Base-by-base conservation (phyloP, 1,139 yeast genomes). In the Zygoascus sp. region DNA sequence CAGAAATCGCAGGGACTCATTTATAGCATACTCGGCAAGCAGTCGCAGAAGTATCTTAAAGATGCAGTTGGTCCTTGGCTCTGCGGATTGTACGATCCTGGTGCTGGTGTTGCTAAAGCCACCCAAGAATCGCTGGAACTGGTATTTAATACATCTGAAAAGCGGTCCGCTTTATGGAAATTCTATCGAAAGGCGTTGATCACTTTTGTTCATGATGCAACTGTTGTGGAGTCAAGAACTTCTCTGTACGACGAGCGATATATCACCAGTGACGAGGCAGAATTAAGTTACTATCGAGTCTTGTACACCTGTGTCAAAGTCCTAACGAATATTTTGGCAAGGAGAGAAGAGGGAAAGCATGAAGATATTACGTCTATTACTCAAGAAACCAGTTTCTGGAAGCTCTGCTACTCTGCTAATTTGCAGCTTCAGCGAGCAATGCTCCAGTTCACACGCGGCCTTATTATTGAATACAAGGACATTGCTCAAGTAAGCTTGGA, bases 171-270 rank as follows among this genome's bases (percentile, higher is more conserved):
- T 42, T 62, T 87, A 7, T 83, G 90, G 83, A 64, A 67, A 15
- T 63, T 81, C 1, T 85, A 87, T 58, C 68, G 68, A 44, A 68
- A 67, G 2, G 81, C 77, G 46, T 73, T 87, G 11, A 55, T 85
- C 22, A 76, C 76, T 42, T 80, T 76, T 53, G 70, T 79, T 8
- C 67, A 70, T 32, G 77, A 80, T 30, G 72, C 78, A 0, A 58
- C 85, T 8, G 65, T 74, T 9, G 63, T 68, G 35, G 96, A 89
- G 61, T 70, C 78, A 1, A 74, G 74, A 5, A 78, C 75, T 15
- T 76, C 89, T 0, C 64, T 89, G 34, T 81, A 94, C 3, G 97
- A 90, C 58, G 83, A 81, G 57, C 72, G 96, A 51, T 82, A 79
- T 59, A 76, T 81, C 20, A 75, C 80, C 4, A 77, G 75, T 46